Evolutionary conservation across 2,329 filamentous ascomycete species (phyloP), one percentile per base, ranked within the genome.

Genomic region (Rhinocladiella mackenziei): DNA sequence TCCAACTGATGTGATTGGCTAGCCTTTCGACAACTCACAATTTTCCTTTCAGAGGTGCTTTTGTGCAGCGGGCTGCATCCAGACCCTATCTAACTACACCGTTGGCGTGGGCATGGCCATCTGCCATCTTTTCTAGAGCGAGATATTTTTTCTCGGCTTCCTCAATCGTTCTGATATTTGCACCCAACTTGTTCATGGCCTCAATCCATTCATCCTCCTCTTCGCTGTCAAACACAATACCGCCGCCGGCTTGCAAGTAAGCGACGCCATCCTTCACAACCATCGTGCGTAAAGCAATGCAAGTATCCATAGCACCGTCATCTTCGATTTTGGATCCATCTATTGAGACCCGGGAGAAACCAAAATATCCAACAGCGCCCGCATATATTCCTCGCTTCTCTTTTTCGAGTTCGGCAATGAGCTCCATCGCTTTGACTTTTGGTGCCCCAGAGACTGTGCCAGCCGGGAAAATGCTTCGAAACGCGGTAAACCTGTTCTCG

Each of bases 341-440:
- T 5, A 72, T 68, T 36, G 83, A 79, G 33, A 91, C 77, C 39
- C 77, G 78, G 50, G 81, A 80, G 61, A 94, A 97, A 7, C 91
- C 91, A 66, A 96, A 98, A 70, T 96, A 98, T 2, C 92, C 92
- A 0, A 96, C 91, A 0, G 92, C 92, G 19, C 92, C 92, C 6
- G 92, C 92, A 62, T 98, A 98, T 28, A 97, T 81, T 29, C 92
- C 91, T 42, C 92, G 77, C 74, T 96, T 96, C 75, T 98, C 92
- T 54, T 78, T 73, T 69, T 98, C 92, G 34, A 97, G 71, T 70
- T 97, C 91, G 34, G 86, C 89, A 59, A 98, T 98, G 50, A 98
- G 74, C 69, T 96, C 86, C 92, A 98, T 98, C 2, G 92, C 92
- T 51, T 83, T 81, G 43, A 98, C 89, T 70, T 98, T 98, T 45